Evolutionary conservation across 2,329 filamentous ascomycete species (phyloP).

Genomic region (Hymenoscyphus linearis): DNA sequence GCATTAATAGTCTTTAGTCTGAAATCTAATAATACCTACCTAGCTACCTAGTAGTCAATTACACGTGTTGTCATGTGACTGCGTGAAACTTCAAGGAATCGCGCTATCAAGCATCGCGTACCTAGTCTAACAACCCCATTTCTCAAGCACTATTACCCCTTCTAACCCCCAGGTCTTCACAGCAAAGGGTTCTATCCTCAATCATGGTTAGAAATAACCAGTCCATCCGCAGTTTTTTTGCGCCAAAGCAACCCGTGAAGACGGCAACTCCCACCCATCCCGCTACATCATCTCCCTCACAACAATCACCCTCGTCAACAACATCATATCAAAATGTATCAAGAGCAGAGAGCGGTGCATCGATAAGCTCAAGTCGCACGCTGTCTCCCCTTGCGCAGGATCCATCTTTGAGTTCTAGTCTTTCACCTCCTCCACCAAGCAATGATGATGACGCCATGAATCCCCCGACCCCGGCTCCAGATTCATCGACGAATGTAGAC

Average conservation of each 20-base stretch:
- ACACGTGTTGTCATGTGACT: background rate
- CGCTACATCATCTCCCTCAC: background rate
- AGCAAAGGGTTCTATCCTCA: background rate
- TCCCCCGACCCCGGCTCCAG: background rate
- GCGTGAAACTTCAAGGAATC: background rate
- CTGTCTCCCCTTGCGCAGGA: background rate
- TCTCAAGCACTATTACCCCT: background rate
- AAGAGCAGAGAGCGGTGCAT: background rate
- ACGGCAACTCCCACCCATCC: background rate
- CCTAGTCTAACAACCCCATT: background rate
- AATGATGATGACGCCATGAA: background rate
- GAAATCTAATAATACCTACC: too few relatives aligned
- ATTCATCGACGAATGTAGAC: background rate
- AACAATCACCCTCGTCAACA: background rate
- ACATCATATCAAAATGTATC: background rate
- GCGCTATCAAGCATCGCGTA: background rate
- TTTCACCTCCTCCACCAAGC: constrained; percentile 5
- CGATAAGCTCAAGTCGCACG: background rate
- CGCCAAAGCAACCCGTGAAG: background rate
- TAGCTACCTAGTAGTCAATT: too few relatives aligned
- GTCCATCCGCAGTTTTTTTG: constrained; percentile 1
- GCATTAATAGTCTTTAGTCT: too few relatives aligned
- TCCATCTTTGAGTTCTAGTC: background rate
- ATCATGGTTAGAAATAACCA: constrained; percentile 1
- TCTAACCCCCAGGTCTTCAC: background rate